These are phyloP conservation scores for Tirmania nivea DNA, from an alignment of 495 filamentous ascomycete species.

Conservation along the genomic window DNA sequence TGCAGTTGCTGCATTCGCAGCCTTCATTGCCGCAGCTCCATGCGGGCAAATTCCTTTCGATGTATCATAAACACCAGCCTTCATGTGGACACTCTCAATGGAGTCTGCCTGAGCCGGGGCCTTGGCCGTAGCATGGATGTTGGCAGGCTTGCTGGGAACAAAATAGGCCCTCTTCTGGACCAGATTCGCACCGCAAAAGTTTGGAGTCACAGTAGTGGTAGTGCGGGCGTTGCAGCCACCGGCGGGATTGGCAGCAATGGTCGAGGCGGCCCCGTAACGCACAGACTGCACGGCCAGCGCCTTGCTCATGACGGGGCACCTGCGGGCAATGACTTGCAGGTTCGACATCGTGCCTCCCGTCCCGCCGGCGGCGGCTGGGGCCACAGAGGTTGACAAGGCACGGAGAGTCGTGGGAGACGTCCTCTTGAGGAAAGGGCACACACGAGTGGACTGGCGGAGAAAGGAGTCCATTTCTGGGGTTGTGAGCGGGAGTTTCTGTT, in stretches of 20 bases:
- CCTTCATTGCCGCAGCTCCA: conserved; percentile 14
- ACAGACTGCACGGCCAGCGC: conserved; percentile 76
- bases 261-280: conserved; percentile 13
- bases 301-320: conserved; percentile 97
- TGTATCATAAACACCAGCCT: conserved; percentile 15
- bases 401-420: conserved; percentile 76
- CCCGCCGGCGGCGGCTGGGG: conserved; percentile 37
- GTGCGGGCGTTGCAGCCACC: conserved; percentile 19
- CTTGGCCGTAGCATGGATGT: conserved; percentile 5
- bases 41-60: conserved; percentile 19
- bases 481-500: no score
- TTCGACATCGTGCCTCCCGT: conserved; percentile 91
- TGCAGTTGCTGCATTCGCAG: conserved; percentile 8
- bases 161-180: conserved; percentile 17
- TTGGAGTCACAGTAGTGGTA: conserved; percentile 21
- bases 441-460: conserved; percentile 74
- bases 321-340: conserved; percentile 77
- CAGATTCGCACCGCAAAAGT: background rate
- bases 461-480: conserved; percentile 56
- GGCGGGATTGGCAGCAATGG: conserved; percentile 20
- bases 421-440: conserved; percentile 95
- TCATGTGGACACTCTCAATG: conserved; percentile 15
- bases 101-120: conserved; percentile 11
- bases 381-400: conserved; percentile 59
- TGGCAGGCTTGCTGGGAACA: conserved; percentile 15